Conservation (phyloP, 1,284 basidiomycete species). For the Apiotrichum porosum region DNA sequence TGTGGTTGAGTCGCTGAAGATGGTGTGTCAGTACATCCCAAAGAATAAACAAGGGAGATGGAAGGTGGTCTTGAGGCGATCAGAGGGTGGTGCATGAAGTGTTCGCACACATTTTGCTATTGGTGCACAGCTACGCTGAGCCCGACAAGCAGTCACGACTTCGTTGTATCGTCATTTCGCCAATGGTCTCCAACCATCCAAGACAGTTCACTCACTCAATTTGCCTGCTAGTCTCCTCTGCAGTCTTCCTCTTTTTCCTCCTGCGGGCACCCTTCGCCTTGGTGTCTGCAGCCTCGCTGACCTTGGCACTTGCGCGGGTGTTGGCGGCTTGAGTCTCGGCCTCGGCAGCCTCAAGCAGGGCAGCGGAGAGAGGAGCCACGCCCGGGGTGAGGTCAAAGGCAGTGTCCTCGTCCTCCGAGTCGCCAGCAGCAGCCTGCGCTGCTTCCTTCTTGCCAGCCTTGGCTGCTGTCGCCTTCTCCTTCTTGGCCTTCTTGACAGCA, state of each 20-base stretch:
- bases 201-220: slow-evolving; percentile 10
- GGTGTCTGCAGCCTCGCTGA: background rate
- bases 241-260: slow-evolving; percentile 10
- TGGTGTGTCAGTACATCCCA: background rate
- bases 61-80: background rate
- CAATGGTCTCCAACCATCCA: no score
- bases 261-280: slow-evolving; percentile 3
- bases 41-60: background rate
- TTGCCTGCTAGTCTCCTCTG: slow-evolving; percentile 5
- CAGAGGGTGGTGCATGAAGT: slow-evolving; percentile 10
- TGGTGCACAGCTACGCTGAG: background rate
- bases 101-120: background rate
- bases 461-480: background rate
- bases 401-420: slow-evolving; percentile 7
- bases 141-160: background rate
- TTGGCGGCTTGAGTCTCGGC: slow-evolving; percentile 3
- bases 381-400: slow-evolving; percentile 9
- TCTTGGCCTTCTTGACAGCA: background rate
- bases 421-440: background rate
- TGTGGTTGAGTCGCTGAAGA: slow-evolving; percentile 9
- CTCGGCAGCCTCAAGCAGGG: slow-evolving; percentile 11
- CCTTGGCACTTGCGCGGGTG: background rate
- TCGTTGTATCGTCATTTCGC: slow-evolving; percentile 1
- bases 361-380: slow-evolving; percentile 12
- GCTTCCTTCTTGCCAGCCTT: background rate